A percentile compares a stretch with the other conserved stretches of the same genome.
phyloP scores from a whole-genome alignment of 805 yeast species.

The Debaryomyces castellii region DNA sequence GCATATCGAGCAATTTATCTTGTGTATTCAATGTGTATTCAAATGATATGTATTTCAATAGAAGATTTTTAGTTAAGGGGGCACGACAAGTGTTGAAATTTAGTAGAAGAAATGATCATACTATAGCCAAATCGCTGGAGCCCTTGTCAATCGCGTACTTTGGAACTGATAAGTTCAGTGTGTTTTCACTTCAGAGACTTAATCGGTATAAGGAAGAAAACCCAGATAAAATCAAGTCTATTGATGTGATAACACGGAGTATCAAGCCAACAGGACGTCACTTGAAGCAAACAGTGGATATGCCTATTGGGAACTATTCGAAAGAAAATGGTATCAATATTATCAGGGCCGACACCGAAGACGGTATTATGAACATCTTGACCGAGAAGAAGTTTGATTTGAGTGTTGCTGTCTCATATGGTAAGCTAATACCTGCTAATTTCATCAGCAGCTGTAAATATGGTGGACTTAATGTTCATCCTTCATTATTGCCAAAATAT shows the following conservation, averaged over 20 bases:
- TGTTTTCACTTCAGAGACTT: slow-evolving; percentile 46
- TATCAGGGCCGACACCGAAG: slow-evolving; percentile 50
- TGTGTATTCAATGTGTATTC: no score
- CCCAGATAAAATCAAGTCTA: slow-evolving; percentile 22
- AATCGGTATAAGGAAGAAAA: slow-evolving; percentile 19
- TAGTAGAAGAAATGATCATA: background rate
- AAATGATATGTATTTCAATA: background rate
- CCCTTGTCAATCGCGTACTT: slow-evolving; percentile 56
- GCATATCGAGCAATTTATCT: background rate
- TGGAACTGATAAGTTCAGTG: slow-evolving; percentile 76
- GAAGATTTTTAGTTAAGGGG: background rate
- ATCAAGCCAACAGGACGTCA: slow-evolving; percentile 68
- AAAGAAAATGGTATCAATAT: slow-evolving; percentile 29
- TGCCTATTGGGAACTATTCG: slow-evolving; percentile 53
- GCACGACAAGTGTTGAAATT: background rate
- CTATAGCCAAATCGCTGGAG: background rate
- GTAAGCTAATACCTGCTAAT: slow-evolving; percentile 67
- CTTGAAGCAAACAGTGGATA: slow-evolving; percentile 43
- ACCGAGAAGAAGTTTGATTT: slow-evolving; percentile 45
- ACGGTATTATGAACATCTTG: slow-evolving; percentile 33
- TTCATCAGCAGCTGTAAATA: slow-evolving; percentile 48
- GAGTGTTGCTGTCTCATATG: slow-evolving; percentile 91
- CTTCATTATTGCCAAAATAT: slow-evolving; percentile 78
- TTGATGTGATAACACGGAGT: slow-evolving; percentile 64
- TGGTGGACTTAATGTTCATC: slow-evolving; percentile 90